Evolutionary conservation across 2,329 filamentous ascomycete species (phyloP), one percentile per base, ranked within the genome.

Genomic region (Xylariaceae sp.): DNA sequence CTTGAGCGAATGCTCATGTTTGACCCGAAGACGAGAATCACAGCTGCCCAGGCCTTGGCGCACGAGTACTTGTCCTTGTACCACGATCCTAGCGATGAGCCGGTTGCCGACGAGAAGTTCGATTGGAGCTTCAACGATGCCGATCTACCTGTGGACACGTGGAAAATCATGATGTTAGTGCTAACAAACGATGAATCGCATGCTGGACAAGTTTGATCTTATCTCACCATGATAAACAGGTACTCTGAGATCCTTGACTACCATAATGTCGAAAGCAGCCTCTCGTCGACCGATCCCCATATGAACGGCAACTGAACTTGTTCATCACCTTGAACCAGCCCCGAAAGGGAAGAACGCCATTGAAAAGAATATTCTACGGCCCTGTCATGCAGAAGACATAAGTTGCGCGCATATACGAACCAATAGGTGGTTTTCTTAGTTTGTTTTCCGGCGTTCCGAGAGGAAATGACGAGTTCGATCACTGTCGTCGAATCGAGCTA

Each of bases 81-180:
- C 79, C 94, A 99, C 76, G 94, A 99, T 73, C 92, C 94, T 7
- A 94, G 90, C 50, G 94, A 99, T 71, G 94, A 99, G 80, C 94
- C 94, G 1, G 87, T 92, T 13, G 90, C 94, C 18, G 90, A 96
- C 62, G 92, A 97, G 80, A 97, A 96, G 78, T 99, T 99, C 70
- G 94, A 99, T 74, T 99, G 94, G 94, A 97, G 92, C 56, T 99
- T 99, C 78, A 97, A 97, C 75, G 94, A 99, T 70, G 94, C 93
- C 52, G 94, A 99, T 73, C 80, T 99, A 59, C 93, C 94, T 0
- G 92, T 97, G 54, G 94, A 99, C 73, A 96, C 92, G n/a, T 99
- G 94, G 94, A 99, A 99, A 80, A 97, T 99, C 73, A 99, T 97
- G 94, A 99, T 99, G 94, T 96, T 82, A 72, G 88, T 45, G 61